These are phyloP conservation scores for Cicer yamashitae DNA, from an alignment of 306 rosid genomes.

Conservation along the genomic window DNA sequence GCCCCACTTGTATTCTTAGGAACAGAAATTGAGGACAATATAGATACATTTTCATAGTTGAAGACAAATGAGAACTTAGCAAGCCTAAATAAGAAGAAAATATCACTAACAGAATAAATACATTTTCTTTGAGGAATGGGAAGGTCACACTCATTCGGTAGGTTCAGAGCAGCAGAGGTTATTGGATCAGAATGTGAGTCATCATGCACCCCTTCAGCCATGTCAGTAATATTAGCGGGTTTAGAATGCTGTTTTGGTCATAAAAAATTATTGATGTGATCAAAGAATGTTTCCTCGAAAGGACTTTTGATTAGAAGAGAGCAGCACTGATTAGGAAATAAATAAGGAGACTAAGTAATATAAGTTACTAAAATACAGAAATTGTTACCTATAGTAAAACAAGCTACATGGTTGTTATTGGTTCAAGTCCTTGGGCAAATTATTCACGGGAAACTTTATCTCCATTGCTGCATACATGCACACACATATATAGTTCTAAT, in stretches of 20 bases:
- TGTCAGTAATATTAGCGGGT: constrained; percentile 15
- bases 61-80: background rate
- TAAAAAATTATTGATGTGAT: background rate
- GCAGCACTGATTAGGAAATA: background rate
- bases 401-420: background rate
- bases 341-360: constrained; percentile 4
- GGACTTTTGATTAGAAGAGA: constrained; percentile 3
- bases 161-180: constrained; percentile 8
- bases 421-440: constrained; percentile 19
- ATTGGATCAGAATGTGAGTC: constrained; percentile 1
- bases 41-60: constrained; percentile 4
- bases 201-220: constrained; percentile 12
- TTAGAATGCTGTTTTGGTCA: constrained; percentile 14
- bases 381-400: background rate
- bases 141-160: background rate
- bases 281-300: constrained; percentile 7
- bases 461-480: background rate
- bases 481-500: background rate
- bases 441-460: background rate
- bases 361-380: constrained; percentile 13
- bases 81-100: background rate
- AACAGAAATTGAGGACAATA: background rate
- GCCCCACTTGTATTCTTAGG: constrained; percentile 12
- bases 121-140: constrained; percentile 15
- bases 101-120: background rate